Conservation (phyloP, 805 yeast genomes). For the Myxozyma lipomycoides region DNA sequence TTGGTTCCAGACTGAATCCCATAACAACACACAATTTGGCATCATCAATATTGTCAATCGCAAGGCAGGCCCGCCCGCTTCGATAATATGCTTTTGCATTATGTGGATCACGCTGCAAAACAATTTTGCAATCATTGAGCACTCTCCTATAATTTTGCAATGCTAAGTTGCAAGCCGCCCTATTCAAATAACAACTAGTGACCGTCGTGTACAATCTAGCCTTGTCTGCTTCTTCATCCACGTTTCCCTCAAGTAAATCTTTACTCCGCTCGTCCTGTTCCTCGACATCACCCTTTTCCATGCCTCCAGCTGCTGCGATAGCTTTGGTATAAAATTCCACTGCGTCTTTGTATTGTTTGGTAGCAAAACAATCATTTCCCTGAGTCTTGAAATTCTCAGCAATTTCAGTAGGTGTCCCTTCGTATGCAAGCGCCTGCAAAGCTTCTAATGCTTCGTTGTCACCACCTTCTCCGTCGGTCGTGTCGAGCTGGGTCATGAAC, state of each 20-base stretch:
- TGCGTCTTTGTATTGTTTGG: constrained; percentile 70
- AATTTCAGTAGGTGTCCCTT: constrained; percentile 90
- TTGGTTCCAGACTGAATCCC: constrained; percentile 58
- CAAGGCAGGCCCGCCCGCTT: constrained; percentile 74
- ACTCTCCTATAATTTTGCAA: constrained; percentile 79
- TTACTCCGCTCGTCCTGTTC: constrained; percentile 37
- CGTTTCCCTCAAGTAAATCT: constrained; percentile 36
- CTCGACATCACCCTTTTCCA: constrained; percentile 8
- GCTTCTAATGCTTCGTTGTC: constrained; percentile 72
- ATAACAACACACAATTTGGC: constrained; percentile 62
- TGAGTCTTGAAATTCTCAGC: constrained; percentile 87
- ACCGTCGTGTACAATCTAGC: constrained; percentile 30
- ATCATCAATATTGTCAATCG: constrained; percentile 66
- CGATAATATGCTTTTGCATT: constrained; percentile 83
- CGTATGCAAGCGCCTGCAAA: constrained; percentile 82
- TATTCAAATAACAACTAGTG: constrained; percentile 65
- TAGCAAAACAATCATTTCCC: constrained; percentile 82
- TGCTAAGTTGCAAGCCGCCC: constrained; percentile 90
- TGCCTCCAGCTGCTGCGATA: constrained; percentile 46
- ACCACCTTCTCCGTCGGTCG: constrained; percentile 71
- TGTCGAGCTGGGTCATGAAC: constrained; percentile 86
- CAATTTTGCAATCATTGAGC: constrained; percentile 77
- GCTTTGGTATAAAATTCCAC: constrained; percentile 77
- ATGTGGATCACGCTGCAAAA: constrained; percentile 58
- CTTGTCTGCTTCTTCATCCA: background rate